These are phyloP conservation scores for Calcarisporium arbuscula DNA, from an alignment of 2,329 filamentous ascomycete genomes.

Conservation along the genomic window DNA sequence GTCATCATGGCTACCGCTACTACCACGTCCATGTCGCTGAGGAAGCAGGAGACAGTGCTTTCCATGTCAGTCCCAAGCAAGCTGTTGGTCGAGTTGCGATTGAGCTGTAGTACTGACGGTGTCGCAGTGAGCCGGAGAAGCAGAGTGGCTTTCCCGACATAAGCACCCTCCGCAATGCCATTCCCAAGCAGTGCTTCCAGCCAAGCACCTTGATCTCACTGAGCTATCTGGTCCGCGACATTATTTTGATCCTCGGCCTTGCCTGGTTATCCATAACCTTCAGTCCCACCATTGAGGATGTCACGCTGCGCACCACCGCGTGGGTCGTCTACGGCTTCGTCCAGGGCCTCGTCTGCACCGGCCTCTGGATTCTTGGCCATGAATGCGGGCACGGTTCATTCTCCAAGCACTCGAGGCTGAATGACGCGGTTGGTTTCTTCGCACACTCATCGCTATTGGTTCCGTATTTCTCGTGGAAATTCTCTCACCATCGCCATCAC, in stretches of 20 bases:
- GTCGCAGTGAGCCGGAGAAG: conserved; percentile 7
- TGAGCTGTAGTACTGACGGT: too few species aligned
- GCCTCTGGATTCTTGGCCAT: conserved; percentile 65
- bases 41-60: too few species aligned
- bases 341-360: conserved; percentile 61
- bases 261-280: conserved; percentile 45
- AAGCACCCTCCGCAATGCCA: conserved; percentile 27
- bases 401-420: conserved; percentile 48
- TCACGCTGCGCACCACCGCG: conserved; percentile 35
- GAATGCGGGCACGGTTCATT: conserved; percentile 67
- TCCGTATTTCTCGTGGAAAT: conserved; percentile 69
- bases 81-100: too few species aligned
- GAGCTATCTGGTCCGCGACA: conserved; percentile 49
- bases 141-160: conserved; percentile 7
- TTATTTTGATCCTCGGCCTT: conserved; percentile 40
- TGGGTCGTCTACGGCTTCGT: conserved; percentile 57
- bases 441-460: conserved; percentile 61
- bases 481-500: conserved; percentile 64
- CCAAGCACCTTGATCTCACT: conserved; percentile 14
- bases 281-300: conserved; percentile 44
- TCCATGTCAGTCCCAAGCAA: too few species aligned
- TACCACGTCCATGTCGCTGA: too few species aligned
- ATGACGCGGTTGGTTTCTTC: conserved; percentile 56
- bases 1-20: too few species aligned
- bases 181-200: conserved; percentile 57